Conservation (phyloP, 2,329 filamentous ascomycete species). For the Hypoxylon sp. region DNA sequence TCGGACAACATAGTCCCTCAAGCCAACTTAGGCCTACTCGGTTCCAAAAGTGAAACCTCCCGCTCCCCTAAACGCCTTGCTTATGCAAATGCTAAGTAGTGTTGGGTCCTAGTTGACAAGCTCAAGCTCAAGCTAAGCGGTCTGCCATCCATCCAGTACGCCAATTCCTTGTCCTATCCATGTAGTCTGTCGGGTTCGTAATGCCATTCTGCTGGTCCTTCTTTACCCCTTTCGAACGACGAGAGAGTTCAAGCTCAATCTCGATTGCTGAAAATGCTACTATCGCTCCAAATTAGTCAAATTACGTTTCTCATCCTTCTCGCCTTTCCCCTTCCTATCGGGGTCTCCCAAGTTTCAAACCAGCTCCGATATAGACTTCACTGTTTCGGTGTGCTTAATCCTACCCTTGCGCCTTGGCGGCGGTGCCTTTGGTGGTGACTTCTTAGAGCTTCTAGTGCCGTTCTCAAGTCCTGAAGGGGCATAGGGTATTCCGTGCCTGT, state of each 20-base stretch:
- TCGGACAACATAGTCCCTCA: conserved; percentile 6
- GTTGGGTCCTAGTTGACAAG: conserved; percentile 25
- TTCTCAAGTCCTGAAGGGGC: conserved; percentile 41
- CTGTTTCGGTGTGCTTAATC: conserved; percentile 53
- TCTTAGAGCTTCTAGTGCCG: conserved; percentile 40
- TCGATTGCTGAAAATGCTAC: conserved; percentile 8
- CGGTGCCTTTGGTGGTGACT: conserved; percentile 54
- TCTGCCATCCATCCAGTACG: conserved; percentile 27
- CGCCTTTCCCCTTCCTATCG: not conserved
- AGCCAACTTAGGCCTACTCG: not conserved
- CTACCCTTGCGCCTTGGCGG: conserved; percentile 61
- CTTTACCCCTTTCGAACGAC: not conserved
- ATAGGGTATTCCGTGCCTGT: conserved; percentile 66
- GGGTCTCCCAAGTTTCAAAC: conserved; percentile 19
- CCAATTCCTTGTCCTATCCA: conserved; percentile 14
- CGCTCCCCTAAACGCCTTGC: conserved; percentile 40
- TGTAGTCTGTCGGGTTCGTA: conserved; percentile 2
- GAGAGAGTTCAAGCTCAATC: conserved; percentile 14
- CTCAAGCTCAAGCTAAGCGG: conserved; percentile 7
- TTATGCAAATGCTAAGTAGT: conserved; percentile 44
- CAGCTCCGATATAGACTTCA: conserved; percentile 40
- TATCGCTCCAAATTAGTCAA: conserved; percentile 19
- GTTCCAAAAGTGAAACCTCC: conserved; percentile 19
- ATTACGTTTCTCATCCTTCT: conserved; percentile 20
- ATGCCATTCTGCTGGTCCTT: conserved; percentile 28